These are phyloP conservation scores for Dryadomyces sulphureus DNA, from an alignment of 2,329 filamentous ascomycete species.

Conservation along the genomic window DNA sequence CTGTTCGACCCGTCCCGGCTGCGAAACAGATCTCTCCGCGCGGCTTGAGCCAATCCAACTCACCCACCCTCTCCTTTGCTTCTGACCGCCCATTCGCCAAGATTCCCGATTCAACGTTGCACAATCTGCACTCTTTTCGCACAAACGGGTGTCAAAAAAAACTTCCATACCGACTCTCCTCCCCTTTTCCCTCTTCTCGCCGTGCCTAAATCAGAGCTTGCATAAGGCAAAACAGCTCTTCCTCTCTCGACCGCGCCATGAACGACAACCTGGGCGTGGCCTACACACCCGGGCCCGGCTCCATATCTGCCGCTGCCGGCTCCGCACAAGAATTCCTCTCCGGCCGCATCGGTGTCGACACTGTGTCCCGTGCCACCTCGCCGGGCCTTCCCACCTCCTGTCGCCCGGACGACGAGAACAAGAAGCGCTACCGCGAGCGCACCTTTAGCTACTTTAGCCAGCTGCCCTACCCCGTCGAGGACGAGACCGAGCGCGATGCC, in stretches of 20 bases:
- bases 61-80: neutral
- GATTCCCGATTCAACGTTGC: neutral
- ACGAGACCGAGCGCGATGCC: constrained; percentile 59
- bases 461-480: constrained; percentile 79
- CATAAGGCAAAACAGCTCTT: neutral
- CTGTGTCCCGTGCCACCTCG: constrained; percentile 74
- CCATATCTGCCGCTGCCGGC: constrained; percentile 20
- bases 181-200: too few relatives aligned
- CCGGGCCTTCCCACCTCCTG: constrained; percentile 50
- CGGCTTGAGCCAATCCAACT: constrained; percentile 1
- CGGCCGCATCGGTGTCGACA: constrained; percentile 35
- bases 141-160: neutral
- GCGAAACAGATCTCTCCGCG: neutral
- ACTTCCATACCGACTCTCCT: neutral
- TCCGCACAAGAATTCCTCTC: constrained; percentile 24
- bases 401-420: constrained; percentile 32
- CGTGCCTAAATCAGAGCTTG: neutral
- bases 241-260: constrained; percentile 13
- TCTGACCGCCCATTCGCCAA: neutral
- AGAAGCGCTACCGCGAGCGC: constrained; percentile 62
- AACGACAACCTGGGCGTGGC: constrained; percentile 17
- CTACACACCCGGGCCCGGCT: constrained; percentile 15
- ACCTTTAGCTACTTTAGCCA: constrained; percentile 89
- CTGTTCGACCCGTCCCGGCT: neutral
- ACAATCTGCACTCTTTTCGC: neutral